Base-by-base conservation (phyloP, 1,284 basidiomycete species). In the Malassezia sympodialis region DNA sequence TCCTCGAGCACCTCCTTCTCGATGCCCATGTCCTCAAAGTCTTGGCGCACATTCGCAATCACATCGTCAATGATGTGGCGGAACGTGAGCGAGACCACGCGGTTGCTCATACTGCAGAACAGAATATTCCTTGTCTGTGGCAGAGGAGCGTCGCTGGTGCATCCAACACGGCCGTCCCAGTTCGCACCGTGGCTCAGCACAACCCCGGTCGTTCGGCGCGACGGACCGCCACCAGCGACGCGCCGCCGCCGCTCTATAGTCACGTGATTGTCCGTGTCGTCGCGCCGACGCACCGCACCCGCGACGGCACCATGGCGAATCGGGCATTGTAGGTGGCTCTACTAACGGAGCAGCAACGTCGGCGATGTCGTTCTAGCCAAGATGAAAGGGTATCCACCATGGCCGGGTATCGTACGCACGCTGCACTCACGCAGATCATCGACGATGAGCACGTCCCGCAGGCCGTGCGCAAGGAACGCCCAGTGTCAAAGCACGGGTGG, bases 11-110 rank as follows among this genome's bases (percentile, higher is more conserved):
- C 85, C 32, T 90, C 88, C 76, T 96, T 89, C 72, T 85, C 82
- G 62, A 98, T 87, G 52, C 91, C 93, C 75, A 88, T 91, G 76
- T 94, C 90, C 75, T 96, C 91, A 78, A 96, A 98, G 77, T 96
- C 93, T 75, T 84, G 80, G 76, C 88, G 88, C 77, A 93, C 88
- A 67, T 82, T 80, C 39, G 80, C 79, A 70, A 96, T 86, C 61
- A 96, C 91, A 79, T 96, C 90, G 82, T 96, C 90, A 78, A 98
- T 96, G 78, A 96, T 88, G 64, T 83, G 77, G 62, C 91, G 86
- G 77, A 96, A 98, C 68, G 90, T 86, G 65, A 78, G 75, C 71
- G 91, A 90, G 19, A 57, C 55, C 24, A 57, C 55, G 19, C 49
- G 37, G 55, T 57, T 57, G 50, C 55, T 57, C 55, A 57, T 57